Conservation (phyloP, 129 eudicot genomes). For the Sambucus nigra region DNA sequence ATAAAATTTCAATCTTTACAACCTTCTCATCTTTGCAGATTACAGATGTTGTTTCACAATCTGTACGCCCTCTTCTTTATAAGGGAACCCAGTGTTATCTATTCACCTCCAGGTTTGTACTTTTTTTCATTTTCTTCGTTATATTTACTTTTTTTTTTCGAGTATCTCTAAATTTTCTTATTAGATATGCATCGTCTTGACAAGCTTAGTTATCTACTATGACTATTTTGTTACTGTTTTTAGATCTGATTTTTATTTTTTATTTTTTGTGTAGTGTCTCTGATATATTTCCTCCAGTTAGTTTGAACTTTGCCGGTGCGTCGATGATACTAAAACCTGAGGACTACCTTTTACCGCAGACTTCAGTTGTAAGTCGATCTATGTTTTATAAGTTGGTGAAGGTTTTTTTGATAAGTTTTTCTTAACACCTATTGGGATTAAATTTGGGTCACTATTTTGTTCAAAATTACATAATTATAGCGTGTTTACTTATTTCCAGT, state of each 20-base stretch:
- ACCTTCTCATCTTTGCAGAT: slow-evolving; percentile 45
- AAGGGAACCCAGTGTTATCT: slow-evolving; percentile 64
- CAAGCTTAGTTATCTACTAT: no score
- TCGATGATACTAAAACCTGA: slow-evolving; percentile 62
- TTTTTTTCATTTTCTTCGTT: neutral
- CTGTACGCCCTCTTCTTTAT: slow-evolving; percentile 55
- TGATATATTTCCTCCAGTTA: slow-evolving; percentile 61
- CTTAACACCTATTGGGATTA: neutral
- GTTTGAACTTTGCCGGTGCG: slow-evolving; percentile 87
- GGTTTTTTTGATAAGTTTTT: neutral
- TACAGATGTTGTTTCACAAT: slow-evolving; percentile 40
- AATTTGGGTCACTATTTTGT: no score
- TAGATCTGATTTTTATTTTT: neutral
- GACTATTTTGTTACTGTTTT: slow-evolving; percentile 1
- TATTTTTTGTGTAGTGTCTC: slow-evolving; percentile 38
- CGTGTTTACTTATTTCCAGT: no score
- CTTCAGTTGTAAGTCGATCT: slow-evolving; percentile 36
- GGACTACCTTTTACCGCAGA: slow-evolving; percentile 78
- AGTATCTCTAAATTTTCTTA: no score
- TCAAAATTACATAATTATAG: no score
- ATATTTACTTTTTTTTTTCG: neutral
- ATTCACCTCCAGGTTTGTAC: slow-evolving; percentile 54
- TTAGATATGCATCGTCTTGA: slow-evolving; percentile 4
- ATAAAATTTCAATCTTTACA: no score
- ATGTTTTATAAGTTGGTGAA: neutral